Percentiles rank a stretch among this genome's conserved stretches.
phyloP scores from a whole-genome alignment of 2,329 filamentous ascomycete species.

The Akanthomyces muscarius region DNA sequence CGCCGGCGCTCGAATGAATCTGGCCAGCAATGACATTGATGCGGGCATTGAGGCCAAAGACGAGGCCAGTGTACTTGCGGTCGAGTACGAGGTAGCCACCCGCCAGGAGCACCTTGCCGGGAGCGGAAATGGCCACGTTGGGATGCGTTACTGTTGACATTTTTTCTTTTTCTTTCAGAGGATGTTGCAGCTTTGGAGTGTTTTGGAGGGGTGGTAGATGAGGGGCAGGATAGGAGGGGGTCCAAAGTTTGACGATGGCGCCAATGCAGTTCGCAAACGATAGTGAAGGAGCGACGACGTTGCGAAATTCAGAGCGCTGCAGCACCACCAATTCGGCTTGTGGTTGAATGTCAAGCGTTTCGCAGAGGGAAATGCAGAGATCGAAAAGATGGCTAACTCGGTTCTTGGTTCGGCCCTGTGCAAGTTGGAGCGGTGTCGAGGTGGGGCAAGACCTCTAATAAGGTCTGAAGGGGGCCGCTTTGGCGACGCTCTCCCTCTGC shows the following conservation, averaged over 20 bases:
- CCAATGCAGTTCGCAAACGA: not conserved
- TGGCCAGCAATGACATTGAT: conserved; percentile 61
- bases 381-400: not conserved
- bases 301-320: not conserved
- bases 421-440: not conserved
- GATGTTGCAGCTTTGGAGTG: not conserved
- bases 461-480: not conserved
- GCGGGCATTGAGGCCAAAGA: conserved; percentile 63
- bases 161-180: not conserved
- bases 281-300: not conserved
- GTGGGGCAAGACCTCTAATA: conserved; percentile 1
- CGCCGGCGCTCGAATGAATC: conserved; percentile 57
- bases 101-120: conserved; percentile 91
- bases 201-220: not conserved
- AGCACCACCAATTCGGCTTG: not conserved
- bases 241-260: not conserved
- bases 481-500: not conserved
- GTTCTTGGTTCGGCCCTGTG: not conserved
- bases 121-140: conserved; percentile 71
- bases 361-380: not conserved
- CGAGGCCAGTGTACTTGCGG: conserved; percentile 72
- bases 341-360: not conserved
- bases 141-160: conserved; percentile 24
- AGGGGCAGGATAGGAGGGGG: not conserved
- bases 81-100: conserved; percentile 95